Base-by-base conservation (phyloP, 441 rosid species). In the Biscutella laevigata region DNA sequence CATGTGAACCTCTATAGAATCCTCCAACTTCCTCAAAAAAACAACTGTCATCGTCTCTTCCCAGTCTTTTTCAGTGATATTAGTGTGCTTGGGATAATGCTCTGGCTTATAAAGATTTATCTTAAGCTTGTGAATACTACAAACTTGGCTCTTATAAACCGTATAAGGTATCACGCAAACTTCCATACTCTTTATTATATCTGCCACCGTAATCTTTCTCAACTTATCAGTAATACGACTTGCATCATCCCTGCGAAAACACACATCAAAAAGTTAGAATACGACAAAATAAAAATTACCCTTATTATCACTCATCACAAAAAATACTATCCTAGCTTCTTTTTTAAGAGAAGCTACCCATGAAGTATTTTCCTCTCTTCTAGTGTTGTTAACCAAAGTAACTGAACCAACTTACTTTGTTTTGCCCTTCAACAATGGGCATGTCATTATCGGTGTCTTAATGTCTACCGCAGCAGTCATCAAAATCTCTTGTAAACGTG, bases 401-500 rank as follows among this genome's bases (percentile, higher is more conserved):
- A 26, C 26, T 20, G n/a, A 45, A 64, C 53, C 43, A 70, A 66
- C 92, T 74, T 68, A 94, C 99, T 69, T 68, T 42, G 82, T 80
- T 57, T 64, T 81, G 34, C 85, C 88, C 51, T 67, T 71, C 19
- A 47, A 67, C 68, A 94, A 73, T 30, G 97, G 99, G 72, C 97
- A 89, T 12, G 94, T 86, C 95, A 94, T 84, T 27, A 89, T 77
- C 19, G 99, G 99, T 58, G 97, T 86, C 69, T 74, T 84, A 49
- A 94, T 86, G 53, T 86, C 74, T 59, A 25, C 68, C 6, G 99
- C 74, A 61, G 99, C 99, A 30, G 83, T 79, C 91, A 83, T 94
- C 77, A 94, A 69, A 62, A 94, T 94, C 77, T 94, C 99, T 69
- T 94, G 97, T 43, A 94, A 77, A 47, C 96, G 99, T 10, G 97